Evolutionary conservation across 306 rosid species (phyloP).

Genomic region (Quillaja saponaria): DNA sequence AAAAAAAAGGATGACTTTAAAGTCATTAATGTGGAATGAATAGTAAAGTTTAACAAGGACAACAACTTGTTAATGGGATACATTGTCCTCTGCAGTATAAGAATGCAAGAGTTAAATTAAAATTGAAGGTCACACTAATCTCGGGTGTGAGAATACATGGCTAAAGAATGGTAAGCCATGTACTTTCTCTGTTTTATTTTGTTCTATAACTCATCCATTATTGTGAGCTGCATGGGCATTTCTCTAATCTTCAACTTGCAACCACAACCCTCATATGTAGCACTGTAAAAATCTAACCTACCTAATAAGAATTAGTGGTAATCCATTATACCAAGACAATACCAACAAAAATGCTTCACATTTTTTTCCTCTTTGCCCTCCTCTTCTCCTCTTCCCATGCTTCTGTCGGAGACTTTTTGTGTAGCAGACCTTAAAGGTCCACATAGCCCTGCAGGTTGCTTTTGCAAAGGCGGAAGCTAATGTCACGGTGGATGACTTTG

Average conservation of each 20-base stretch:
- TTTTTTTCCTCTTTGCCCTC: slow-evolving; percentile 47
- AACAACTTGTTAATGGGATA: too few relatives aligned
- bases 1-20: too few relatives aligned
- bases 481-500: slow-evolving; percentile 64
- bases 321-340: not conserved
- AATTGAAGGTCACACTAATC: too few relatives aligned
- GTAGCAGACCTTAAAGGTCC: slow-evolving; percentile 64
- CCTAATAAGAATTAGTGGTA: not conserved
- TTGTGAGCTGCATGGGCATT: slow-evolving; percentile 22
- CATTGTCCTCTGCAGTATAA: too few relatives aligned
- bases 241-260: slow-evolving; percentile 42
- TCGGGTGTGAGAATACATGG: too few relatives aligned
- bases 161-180: too few relatives aligned
- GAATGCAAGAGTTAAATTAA: too few relatives aligned
- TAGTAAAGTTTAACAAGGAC: too few relatives aligned
- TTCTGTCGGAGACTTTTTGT: slow-evolving; percentile 59
- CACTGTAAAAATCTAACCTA: slow-evolving; percentile 17
- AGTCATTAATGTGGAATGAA: too few relatives aligned
- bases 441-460: slow-evolving; percentile 62
- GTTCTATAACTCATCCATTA: too few relatives aligned
- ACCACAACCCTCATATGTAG: slow-evolving; percentile 21
- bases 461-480: slow-evolving; percentile 43
- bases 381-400: slow-evolving; percentile 55
- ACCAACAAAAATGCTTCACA: slow-evolving; percentile 45
- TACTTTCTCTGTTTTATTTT: too few relatives aligned